Evolutionary conservation across 2,329 filamentous ascomycete species (phyloP), one percentile per base, ranked within the genome.

Genomic region (Hortaea werneckii): DNA sequence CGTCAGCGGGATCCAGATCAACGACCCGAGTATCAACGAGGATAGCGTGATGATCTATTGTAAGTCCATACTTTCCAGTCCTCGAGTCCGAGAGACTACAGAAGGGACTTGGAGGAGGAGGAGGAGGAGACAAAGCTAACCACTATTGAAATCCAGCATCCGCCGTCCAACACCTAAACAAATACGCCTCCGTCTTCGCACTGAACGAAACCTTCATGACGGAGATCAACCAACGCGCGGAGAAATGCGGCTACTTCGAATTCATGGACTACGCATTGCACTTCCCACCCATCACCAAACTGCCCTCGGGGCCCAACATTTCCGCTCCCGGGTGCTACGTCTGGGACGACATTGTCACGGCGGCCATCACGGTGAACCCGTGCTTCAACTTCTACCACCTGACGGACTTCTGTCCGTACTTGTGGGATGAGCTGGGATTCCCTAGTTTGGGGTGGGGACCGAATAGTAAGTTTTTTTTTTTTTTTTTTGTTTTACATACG

Each of bases 221-320:
- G 6, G 54, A 59, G 8, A 56, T 69, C 34, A 60, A 63, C 29
- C 49, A 59, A 11, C 54, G 54, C 3, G 56, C 67, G 20, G 57
- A 61, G 6, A 47, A 54, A 7, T 69, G 66, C 52, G 62, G 63
- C 44, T 68, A 66, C 54, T 58, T 60, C n/a, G 45, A 56, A 27
- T 67, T 76, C 56, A 57, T 82, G 28, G 63, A 77, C 11, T 74
- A 75, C 27, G 70, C 72, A 47, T 59, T 69, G 26, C 53, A 47
- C 0, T 69, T 61, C 41, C 66, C 67, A 20, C 57, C 66, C 1
- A 45, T 49, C 11, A 60, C 50, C 27, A 55, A 53, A 46, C 37
- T 45, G 40, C 42, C 45, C 38, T 44, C 35, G 27, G 41, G 44
- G 11, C 54, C 46, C 2, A 41, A 45, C 41, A 41, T 28, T 43